These are phyloP conservation scores for Rhinocladiella similis DNA, from an alignment of 2,329 filamentous ascomycete species.

Conservation along the genomic window DNA sequence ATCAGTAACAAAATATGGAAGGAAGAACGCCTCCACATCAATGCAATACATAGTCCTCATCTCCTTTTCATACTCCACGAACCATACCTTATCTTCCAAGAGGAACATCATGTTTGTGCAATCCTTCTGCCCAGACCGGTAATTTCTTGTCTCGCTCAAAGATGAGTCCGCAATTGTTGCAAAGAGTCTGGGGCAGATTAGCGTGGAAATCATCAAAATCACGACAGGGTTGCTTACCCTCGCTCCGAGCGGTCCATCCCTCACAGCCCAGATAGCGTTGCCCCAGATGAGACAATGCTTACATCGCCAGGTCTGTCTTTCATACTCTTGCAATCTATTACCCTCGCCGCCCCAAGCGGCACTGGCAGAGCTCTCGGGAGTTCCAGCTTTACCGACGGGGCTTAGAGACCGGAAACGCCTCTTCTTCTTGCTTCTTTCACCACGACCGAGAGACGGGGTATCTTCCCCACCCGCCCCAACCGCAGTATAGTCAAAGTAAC, in stretches of 20 bases:
- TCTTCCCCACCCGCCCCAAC: constrained; percentile 49
- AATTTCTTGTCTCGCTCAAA: constrained; percentile 85
- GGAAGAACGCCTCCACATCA: not conserved
- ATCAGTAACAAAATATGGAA: too few relatives aligned
- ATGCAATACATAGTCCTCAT: not conserved
- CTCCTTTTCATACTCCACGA: not conserved
- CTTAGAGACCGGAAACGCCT: constrained; percentile 85
- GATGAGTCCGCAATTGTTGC: constrained; percentile 87
- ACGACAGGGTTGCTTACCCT: constrained; percentile 61
- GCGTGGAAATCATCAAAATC: not conserved
- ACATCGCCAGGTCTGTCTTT: constrained; percentile 84
- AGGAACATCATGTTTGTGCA: constrained; percentile 57
- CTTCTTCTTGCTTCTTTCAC: constrained; percentile 95
- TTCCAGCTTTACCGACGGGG: constrained; percentile 71
- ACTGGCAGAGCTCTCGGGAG: constrained; percentile 62
- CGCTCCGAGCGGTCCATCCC: constrained; percentile 82
- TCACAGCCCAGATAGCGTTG: constrained; percentile 87
- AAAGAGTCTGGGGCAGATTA: constrained; percentile 65
- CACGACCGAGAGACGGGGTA: constrained; percentile 78
- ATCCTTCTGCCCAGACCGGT: constrained; percentile 71
- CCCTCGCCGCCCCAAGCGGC: constrained; percentile 70
- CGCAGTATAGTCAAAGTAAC: constrained; percentile 60
- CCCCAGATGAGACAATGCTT: constrained; percentile 85
- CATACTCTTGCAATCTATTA: constrained; percentile 64
- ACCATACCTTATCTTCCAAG: constrained; percentile 33